Conservation (phyloP, 2,329 filamentous ascomycete species). For the Coniella lustricola region DNA sequence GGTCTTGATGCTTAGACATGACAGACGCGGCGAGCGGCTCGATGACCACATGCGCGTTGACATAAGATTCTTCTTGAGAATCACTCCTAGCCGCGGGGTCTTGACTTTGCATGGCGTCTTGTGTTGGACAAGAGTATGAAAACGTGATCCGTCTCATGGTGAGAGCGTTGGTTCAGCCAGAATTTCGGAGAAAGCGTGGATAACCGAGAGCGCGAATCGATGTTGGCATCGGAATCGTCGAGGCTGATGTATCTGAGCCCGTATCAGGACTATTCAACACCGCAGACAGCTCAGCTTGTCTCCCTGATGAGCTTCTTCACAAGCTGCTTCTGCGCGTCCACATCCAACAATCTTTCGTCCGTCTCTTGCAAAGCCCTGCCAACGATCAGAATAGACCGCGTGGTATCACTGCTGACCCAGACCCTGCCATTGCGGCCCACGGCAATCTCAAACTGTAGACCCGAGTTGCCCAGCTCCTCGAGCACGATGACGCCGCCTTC, state of each 20-base stretch:
- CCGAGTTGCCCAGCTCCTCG: constrained; percentile 68
- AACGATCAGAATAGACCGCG: constrained; percentile 67
- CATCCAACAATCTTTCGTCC: constrained; percentile 59
- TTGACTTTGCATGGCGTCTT: too few relatives aligned
- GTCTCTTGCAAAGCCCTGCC: constrained; percentile 71
- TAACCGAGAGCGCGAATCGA: too few relatives aligned
- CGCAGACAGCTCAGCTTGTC: constrained; percentile 34
- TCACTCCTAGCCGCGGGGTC: too few relatives aligned
- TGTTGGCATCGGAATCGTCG: too few relatives aligned
- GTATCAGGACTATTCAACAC: not conserved
- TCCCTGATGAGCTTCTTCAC: constrained; percentile 60
- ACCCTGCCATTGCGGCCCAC: constrained; percentile 87
- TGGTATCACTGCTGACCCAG: constrained; percentile 78
- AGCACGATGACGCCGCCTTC: constrained; percentile 64
- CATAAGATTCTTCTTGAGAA: too few relatives aligned
- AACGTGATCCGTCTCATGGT: too few relatives aligned
- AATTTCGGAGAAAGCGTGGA: too few relatives aligned
- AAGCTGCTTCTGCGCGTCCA: constrained; percentile 63
- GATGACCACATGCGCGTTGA: too few relatives aligned
- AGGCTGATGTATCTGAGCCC: not conserved
- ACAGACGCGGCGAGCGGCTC: too few relatives aligned
- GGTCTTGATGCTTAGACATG: too few relatives aligned
- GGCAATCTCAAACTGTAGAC: constrained; percentile 85
- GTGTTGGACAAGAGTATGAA: too few relatives aligned
- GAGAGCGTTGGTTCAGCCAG: too few relatives aligned